Evolutionary conservation across 1,139 yeast genomes (phyloP).

Genomic region (Nakaseomyces uthaithaninus): DNA sequence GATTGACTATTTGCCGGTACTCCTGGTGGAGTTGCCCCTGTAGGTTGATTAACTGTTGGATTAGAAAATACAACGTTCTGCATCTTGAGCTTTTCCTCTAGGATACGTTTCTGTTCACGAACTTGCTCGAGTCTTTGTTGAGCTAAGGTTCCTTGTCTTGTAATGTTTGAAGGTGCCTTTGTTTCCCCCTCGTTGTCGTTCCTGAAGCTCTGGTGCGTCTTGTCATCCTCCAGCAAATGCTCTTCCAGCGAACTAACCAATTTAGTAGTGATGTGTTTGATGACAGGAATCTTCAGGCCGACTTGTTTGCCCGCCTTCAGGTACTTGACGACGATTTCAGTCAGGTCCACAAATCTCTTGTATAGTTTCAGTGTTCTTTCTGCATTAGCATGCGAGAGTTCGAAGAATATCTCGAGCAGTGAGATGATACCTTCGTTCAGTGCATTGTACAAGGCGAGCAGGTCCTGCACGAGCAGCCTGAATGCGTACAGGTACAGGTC

Average conservation of each 20-base stretch:
- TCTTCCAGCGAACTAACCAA: constrained; percentile 80
- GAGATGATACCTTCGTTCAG: constrained; percentile 93
- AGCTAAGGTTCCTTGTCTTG: constrained; percentile 16
- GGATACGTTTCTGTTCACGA: constrained; percentile 25
- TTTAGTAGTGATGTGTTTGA: constrained; percentile 95
- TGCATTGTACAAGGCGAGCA: constrained; percentile 76
- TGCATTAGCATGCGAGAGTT: constrained; percentile 79
- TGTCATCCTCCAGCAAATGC: constrained; percentile 36
- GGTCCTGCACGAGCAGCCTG: constrained; percentile 77
- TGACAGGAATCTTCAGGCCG: constrained; percentile 86
- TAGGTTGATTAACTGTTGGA: constrained; percentile 18
- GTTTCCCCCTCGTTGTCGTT: constrained; percentile 12
- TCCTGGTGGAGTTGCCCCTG: constrained; percentile 15
- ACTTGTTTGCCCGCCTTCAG: constrained; percentile 86
- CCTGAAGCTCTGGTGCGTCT: constrained; percentile 13
- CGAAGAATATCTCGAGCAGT: constrained; percentile 86
- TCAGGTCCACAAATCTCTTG: constrained; percentile 76
- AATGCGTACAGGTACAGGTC: constrained; percentile 83
- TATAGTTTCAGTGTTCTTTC: constrained; percentile 77
- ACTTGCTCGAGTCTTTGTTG: constrained; percentile 24
- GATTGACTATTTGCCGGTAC: constrained; percentile 14
- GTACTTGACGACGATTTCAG: constrained; percentile 80
- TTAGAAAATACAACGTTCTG: constrained; percentile 21
- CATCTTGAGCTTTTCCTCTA: constrained; percentile 27
- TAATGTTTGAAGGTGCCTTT: constrained; percentile 9